Percentiles rank a stretch among this genome's conserved stretches.
phyloP scores from a whole-genome alignment of 106 monocot genomes.

The Allium cepa region DNA sequence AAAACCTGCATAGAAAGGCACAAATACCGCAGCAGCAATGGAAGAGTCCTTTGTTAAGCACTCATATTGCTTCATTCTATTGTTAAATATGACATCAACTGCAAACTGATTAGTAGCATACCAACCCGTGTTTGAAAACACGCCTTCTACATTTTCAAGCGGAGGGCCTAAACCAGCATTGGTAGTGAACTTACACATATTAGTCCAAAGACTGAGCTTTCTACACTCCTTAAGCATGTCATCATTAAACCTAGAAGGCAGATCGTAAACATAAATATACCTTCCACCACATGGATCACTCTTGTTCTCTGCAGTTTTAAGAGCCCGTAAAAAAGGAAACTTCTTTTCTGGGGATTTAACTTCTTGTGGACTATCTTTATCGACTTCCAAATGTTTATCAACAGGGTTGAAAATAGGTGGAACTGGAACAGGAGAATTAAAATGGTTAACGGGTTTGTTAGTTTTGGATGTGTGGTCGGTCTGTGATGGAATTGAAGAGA shows the following conservation, averaged over 20 bases:
- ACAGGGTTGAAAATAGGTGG: not conserved
- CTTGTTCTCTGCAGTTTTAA: constrained; percentile 28
- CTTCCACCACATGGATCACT: constrained; percentile 69
- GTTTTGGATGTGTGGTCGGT: not conserved
- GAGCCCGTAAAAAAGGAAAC: constrained; percentile 22
- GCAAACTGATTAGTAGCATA: constrained; percentile 82
- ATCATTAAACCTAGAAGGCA: constrained; percentile 61
- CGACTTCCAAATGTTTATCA: not conserved
- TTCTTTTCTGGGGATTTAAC: constrained; percentile 1
- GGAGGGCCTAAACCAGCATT: constrained; percentile 76
- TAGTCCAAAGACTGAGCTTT: constrained; percentile 60
- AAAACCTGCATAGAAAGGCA: constrained; percentile 87
- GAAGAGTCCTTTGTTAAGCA: constrained; percentile 91
- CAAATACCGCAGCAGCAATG: constrained; percentile 68
- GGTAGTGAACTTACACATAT: constrained; percentile 71
- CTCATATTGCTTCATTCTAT: constrained; percentile 85
- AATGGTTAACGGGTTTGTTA: not conserved
- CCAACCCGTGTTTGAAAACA: constrained; percentile 81
- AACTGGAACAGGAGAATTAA: not conserved
- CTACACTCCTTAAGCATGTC: constrained; percentile 62
- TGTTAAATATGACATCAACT: constrained; percentile 84
- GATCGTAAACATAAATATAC: constrained; percentile 83
- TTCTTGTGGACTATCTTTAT: constrained; percentile 14
- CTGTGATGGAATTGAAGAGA: not conserved
- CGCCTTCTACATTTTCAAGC: constrained; percentile 49